These are phyloP conservation scores for Endocarpon pusillum DNA, from an alignment of 495 filamentous ascomycete genomes.

Conservation along the genomic window DNA sequence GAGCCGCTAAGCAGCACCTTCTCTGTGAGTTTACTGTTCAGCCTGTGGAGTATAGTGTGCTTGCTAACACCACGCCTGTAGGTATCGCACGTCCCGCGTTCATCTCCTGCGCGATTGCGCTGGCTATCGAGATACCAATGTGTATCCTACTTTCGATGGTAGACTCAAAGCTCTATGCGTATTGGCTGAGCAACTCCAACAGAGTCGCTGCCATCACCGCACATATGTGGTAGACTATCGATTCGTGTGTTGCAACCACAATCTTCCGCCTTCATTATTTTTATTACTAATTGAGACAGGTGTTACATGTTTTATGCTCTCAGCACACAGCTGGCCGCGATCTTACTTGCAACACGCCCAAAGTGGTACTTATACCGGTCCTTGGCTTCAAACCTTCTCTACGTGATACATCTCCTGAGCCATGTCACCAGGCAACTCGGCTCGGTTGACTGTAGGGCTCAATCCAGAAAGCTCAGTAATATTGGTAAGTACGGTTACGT, in stretches of 20 bases:
- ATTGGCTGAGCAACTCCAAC: conserved; percentile 35
- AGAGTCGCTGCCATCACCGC: conserved; percentile 41
- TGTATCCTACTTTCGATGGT: conserved; percentile 43
- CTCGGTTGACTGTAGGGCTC: no score
- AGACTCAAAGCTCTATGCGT: conserved; percentile 41
- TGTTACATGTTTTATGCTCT: conserved; percentile 61
- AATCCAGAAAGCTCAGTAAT: no score
- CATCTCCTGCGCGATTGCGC: conserved; percentile 29
- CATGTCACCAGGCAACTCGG: no score
- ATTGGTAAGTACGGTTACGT: no score
- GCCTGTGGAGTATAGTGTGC: not conserved
- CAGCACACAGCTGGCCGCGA: conserved; percentile 43
- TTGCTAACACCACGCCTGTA: conserved; percentile 5
- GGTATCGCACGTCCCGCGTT: conserved; percentile 38
- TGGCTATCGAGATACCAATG: conserved; percentile 42
- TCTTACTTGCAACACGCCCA: conserved; percentile 47
- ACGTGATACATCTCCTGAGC: no score
- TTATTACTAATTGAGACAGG: conserved; percentile 40
- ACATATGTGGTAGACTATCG: conserved; percentile 43
- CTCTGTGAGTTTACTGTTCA: conserved; percentile 9
- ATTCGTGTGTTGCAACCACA: conserved; percentile 9
- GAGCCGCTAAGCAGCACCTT: conserved; percentile 20
- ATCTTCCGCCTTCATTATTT: not conserved
- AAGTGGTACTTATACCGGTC: conserved; percentile 53
- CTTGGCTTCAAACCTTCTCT: conserved; percentile 45